These are phyloP conservation scores for Orbilia ellipsospora DNA, from an alignment of 2,329 filamentous ascomycete genomes.

Conservation along the genomic window DNA sequence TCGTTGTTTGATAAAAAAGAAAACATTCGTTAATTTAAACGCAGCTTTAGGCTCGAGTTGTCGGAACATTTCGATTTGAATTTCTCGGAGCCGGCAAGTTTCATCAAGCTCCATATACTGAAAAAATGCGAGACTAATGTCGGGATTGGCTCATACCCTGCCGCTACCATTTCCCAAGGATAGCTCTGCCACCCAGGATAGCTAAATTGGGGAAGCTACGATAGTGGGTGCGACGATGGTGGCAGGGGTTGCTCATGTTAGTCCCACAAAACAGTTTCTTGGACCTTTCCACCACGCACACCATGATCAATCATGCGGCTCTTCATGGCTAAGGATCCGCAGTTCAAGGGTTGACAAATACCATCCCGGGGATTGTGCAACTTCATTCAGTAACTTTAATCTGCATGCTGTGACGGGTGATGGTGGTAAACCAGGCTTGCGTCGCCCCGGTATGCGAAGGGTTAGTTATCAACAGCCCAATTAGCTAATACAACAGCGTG, in stretches of 20 bases:
- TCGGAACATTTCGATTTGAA: constrained; percentile 26
- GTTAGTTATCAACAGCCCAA: constrained; percentile 1
- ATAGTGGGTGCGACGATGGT: constrained; percentile 52
- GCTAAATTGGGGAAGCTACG: constrained; percentile 35
- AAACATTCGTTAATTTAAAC: not conserved
- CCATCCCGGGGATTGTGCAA: constrained; percentile 32
- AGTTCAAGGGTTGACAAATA: constrained; percentile 52
- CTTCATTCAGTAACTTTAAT: constrained; percentile 43
- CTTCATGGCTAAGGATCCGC: constrained; percentile 48
- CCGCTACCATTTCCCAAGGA: constrained; percentile 33
- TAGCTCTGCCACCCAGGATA: constrained; percentile 37
- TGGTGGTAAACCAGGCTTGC: not conserved
- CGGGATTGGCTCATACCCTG: constrained; percentile 42
- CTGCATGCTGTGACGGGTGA: not conserved
- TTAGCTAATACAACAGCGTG: constrained; percentile 18
- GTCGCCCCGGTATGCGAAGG: constrained; percentile 22
- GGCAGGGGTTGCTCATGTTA: constrained; percentile 41
- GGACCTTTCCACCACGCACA: constrained; percentile 14
- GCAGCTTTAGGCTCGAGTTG: constrained; percentile 47
- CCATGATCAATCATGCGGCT: constrained; percentile 47
- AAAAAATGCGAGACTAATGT: constrained; percentile 8
- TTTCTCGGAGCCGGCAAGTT: constrained; percentile 29
- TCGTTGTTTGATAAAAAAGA: constrained; percentile 31
- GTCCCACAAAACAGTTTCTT: constrained; percentile 23
- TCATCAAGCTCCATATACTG: constrained; percentile 17